These are phyloP conservation scores for Arthrinium puccinioides DNA, from an alignment of 2,329 filamentous ascomycete species.

Conservation along the genomic window DNA sequence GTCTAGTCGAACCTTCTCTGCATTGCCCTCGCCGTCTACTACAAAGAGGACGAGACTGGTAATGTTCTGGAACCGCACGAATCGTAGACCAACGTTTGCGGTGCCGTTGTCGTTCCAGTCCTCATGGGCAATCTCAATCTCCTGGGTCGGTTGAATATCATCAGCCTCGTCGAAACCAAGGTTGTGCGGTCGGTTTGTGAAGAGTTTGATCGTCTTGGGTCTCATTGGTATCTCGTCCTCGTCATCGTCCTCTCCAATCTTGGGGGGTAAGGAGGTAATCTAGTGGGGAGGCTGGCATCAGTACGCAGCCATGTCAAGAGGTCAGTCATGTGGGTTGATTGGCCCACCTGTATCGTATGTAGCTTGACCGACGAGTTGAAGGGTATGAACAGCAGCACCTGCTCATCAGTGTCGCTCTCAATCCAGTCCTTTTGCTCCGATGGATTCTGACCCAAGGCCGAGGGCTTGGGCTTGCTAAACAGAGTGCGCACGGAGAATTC, in stretches of 20 bases:
- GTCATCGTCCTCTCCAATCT: constrained; percentile 40
- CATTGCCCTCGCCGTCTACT: constrained; percentile 73
- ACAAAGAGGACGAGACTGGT: constrained; percentile 83
- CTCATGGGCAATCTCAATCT: constrained; percentile 61
- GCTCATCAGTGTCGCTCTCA: constrained; percentile 94
- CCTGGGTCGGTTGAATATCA: constrained; percentile 73
- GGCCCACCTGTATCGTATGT: constrained; percentile 63
- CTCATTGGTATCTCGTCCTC: constrained; percentile 73
- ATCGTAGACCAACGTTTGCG: constrained; percentile 66
- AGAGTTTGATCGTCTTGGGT: constrained; percentile 77
- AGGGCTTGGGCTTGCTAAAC: constrained; percentile 58
- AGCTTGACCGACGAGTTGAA: constrained; percentile 86
- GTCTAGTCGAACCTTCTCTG: constrained; percentile 80
- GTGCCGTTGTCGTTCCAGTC: constrained; percentile 82
- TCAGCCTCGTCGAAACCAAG: constrained; percentile 95
- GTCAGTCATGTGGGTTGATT: neutral
- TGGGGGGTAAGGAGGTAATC: constrained; percentile 72
- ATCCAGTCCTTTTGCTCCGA: constrained; percentile 84
- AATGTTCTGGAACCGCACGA: constrained; percentile 97
- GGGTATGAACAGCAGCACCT: constrained; percentile 86
- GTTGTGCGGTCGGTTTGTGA: constrained; percentile 81
- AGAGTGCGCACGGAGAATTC: constrained; percentile 65
- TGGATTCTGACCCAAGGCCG: constrained; percentile 77
- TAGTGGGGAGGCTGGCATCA: constrained; percentile 31
- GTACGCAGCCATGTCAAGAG: constrained; percentile 5